A percentile compares a stretch with the other conserved stretches of the same genome.
Evolutionary conservation across 2,329 filamentous ascomycete species (phyloP).

Genomic region (Alternaria brassicicola): DNA sequence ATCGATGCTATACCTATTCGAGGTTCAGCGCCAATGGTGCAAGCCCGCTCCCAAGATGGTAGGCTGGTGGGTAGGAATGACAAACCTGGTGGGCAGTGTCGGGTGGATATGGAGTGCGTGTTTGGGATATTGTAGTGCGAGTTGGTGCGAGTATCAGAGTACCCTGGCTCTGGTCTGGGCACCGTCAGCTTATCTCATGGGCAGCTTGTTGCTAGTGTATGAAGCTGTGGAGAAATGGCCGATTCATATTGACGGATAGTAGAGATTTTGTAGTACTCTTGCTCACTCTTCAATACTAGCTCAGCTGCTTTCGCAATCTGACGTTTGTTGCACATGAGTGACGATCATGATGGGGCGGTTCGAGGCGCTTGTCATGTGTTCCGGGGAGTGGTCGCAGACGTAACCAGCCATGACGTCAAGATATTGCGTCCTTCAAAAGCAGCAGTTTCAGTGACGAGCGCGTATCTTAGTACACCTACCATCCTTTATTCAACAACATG

Average conservation of each 20-base stretch:
- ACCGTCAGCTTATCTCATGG: neutral
- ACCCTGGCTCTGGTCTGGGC: neutral
- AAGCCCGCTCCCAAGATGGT: neutral
- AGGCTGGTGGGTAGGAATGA: neutral
- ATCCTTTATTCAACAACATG: neutral
- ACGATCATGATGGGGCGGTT: neutral
- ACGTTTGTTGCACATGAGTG: neutral
- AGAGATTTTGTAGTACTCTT: too few species aligned
- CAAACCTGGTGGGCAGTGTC: neutral
- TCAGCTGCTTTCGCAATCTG: neutral
- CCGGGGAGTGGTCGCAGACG: neutral
- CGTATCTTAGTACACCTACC: neutral
- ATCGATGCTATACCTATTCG: neutral
- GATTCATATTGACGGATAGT: neutral
- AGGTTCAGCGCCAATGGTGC: neutral
- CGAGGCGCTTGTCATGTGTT: neutral
- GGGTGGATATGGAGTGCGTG: conserved; percentile 1
- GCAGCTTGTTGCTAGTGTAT: neutral
- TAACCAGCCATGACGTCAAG: neutral
- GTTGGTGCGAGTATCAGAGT: neutral
- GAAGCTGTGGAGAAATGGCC: conserved; percentile 1
- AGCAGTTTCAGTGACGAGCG: neutral
- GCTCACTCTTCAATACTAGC: neutral
- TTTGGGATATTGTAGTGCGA: neutral
- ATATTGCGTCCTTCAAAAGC: neutral